Evolutionary conservation across 2,329 filamentous ascomycete genomes (phyloP), one percentile per base, ranked within the genome.

Genomic region (Fusarium lateritium): DNA sequence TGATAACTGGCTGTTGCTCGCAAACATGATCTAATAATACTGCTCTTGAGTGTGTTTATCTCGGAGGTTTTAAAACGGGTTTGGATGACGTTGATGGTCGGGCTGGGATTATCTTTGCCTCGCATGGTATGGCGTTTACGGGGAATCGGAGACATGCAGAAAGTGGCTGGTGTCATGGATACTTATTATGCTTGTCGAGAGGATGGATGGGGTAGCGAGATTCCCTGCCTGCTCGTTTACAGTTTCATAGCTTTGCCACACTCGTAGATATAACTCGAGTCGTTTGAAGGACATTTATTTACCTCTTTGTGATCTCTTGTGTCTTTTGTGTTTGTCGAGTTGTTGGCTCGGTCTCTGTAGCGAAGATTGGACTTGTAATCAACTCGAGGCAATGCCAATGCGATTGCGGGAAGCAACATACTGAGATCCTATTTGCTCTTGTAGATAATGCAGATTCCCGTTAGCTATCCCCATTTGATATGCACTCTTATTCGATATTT

Each of bases 71-170:
- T 43, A 64, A 70, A 68, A 39, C 46, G 43, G 28, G n/a, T 53
- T 67, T 69, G 67, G 67, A 67, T 69, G 67, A 70, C 43, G 46
- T 53, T 62, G 53, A 57, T 54, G 57, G 46, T 53, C 50, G 58
- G 38, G 58, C 44, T 60, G 59, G 61, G 44, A 52, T 62, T 74
- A 44, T 64, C 57, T 70, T 71, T 72, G 62, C 68, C 72, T 73
- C 71, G 70, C 72, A 74, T 75, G 62, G 67, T 71, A 69, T 62
- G 73, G 75, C 75, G 73, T 76, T 76, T 67, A 64, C 65, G 62
- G 65, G 63, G 58, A 52, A 66, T 70, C 50, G 49, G 59, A 17
- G 61, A 55, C 67, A 71, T 59, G 60, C 71, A 60, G 55, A 46
- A 51, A 53, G 62, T 60, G 58, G 40, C 42, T 54, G 61, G 44